Base-by-base conservation (phyloP, 2,329 filamentous ascomycete genomes). In the Ophiognomonia clavigignenti-juglandacearum region DNA sequence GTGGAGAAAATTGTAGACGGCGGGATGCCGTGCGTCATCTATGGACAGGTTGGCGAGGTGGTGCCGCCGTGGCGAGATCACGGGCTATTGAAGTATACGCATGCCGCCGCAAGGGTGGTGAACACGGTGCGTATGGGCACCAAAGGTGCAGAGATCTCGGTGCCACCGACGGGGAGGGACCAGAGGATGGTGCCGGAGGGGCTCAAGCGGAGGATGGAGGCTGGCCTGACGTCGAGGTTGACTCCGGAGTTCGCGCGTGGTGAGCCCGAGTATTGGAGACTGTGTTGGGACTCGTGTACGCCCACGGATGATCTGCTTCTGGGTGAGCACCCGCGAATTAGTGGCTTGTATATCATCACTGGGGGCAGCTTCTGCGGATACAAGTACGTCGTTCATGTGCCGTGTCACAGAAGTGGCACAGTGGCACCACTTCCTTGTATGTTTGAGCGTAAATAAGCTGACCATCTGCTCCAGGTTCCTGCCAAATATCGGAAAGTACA, bases 291-390 rank as follows among this genome's bases (percentile, higher is more conserved):
- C 35, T 48, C 39, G 23, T 39, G 19, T 14, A 48, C 45, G 6
- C 45, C 45, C 6, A 39, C 45, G 10, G 45, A 47, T 13, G 45
- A 47, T 13, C 40, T 47, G 23, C 24, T 47, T 14, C 24, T 47
- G 26, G 41, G 45, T 29, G 32, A 43, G 32, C 39, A 47, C 6
- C 45, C 45, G n/a, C 37, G 19, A 16, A 19, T 38, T 11, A 43
- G 38, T 31, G n/a, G 32, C 19, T 11, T 39, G 9, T 48, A 27
- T 26, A 32, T 43, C 9, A 48, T 43, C 11, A 32, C 26, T 14
- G 45, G 45, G 3, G 45, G 45, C 3, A 35, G 34, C 4, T 48
- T 48, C 26, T 48, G 45, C 18, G 39, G 45, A 16, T 43, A 48
- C 20, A 48, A 48, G 39, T 48, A 34, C 1, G 24, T 34, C 7